These are phyloP conservation scores for Pseudogymnoascus sp. DNA, from an alignment of 2,329 filamentous ascomycete genomes.

Conservation along the genomic window DNA sequence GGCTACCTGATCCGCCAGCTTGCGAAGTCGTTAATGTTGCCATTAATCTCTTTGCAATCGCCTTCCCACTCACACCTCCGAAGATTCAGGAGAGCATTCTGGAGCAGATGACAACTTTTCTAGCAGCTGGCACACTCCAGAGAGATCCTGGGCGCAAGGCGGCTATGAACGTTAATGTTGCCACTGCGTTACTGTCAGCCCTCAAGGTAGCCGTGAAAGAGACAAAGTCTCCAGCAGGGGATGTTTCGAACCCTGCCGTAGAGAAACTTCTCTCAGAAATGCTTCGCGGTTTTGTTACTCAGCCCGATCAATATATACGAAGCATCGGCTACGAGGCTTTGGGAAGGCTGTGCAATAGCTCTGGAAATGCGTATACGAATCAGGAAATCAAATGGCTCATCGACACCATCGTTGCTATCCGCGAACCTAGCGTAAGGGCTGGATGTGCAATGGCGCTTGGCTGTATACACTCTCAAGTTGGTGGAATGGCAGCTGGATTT, in stretches of 20 bases:
- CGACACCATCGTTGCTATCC: conserved; percentile 87
- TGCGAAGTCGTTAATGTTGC: conserved; percentile 94
- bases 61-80: conserved; percentile 77
- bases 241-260: conserved; percentile 65
- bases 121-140: conserved; percentile 71
- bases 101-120: conserved; percentile 84
- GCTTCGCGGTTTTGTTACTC: conserved; percentile 62
- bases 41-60: conserved; percentile 85
- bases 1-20: conserved; percentile 67
- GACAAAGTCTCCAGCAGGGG: conserved; percentile 62
- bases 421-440: conserved; percentile 85
- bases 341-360: conserved; percentile 66
- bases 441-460: conserved; percentile 92
- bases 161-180: conserved; percentile 85
- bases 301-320: conserved; percentile 79
- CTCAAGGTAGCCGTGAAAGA: conserved; percentile 81
- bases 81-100: conserved; percentile 95
- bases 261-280: conserved; percentile 79
- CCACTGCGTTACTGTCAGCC: conserved; percentile 69
- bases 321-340: conserved; percentile 77
- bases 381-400: conserved; percentile 84
- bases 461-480: conserved; percentile 88
- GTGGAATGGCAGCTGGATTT: conserved; percentile 93
- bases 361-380: conserved; percentile 83
- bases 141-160: conserved; percentile 82